These are phyloP conservation scores for Mycena maculata DNA, from an alignment of 768 basidiomycete species.

Conservation along the genomic window DNA sequence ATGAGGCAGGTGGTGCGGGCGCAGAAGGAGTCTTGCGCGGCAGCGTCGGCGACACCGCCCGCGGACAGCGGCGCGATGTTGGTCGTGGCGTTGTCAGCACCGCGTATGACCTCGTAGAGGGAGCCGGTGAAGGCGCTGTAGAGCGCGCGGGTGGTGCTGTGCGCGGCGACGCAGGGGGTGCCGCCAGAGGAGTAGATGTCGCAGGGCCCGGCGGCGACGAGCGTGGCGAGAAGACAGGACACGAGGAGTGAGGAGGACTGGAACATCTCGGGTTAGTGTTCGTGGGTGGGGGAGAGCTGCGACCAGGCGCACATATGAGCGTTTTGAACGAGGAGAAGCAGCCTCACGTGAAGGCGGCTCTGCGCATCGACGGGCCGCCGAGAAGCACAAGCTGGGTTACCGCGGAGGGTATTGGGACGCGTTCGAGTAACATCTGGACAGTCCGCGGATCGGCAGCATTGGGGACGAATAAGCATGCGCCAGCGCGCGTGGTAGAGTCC, in stretches of 20 bases:
- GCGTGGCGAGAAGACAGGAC: slow-evolving; percentile 16
- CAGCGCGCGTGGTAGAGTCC: slow-evolving; percentile 2
- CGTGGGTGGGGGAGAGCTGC: neutral
- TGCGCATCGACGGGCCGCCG: slow-evolving; percentile 8
- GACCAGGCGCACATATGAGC: neutral
- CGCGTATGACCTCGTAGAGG: slow-evolving; percentile 31
- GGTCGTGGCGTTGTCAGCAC: slow-evolving; percentile 22
- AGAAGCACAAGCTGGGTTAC: slow-evolving; percentile 11
- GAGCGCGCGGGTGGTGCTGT: slow-evolving; percentile 25
- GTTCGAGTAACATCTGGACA: slow-evolving; percentile 12
- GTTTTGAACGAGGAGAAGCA: slow-evolving; percentile 2
- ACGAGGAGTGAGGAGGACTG: slow-evolving; percentile 27
- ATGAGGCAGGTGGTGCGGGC: slow-evolving; percentile 27
- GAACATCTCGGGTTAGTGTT: slow-evolving; percentile 21
- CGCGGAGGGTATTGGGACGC: slow-evolving; percentile 11
- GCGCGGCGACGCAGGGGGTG: slow-evolving; percentile 26
- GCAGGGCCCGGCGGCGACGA: slow-evolving; percentile 28
- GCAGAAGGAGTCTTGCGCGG: slow-evolving; percentile 28
- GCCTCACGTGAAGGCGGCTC: slow-evolving; percentile 8
- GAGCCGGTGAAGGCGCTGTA: slow-evolving; percentile 25
- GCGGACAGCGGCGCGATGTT: slow-evolving; percentile 30
- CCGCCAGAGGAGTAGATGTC: slow-evolving; percentile 28
- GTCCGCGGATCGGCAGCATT: slow-evolving; percentile 3
- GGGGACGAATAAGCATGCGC: slow-evolving; percentile 6
- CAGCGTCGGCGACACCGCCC: slow-evolving; percentile 34